These are phyloP conservation scores for Omphalotus guepiniiformis DNA, from an alignment of 768 basidiomycete genomes.

Conservation along the genomic window DNA sequence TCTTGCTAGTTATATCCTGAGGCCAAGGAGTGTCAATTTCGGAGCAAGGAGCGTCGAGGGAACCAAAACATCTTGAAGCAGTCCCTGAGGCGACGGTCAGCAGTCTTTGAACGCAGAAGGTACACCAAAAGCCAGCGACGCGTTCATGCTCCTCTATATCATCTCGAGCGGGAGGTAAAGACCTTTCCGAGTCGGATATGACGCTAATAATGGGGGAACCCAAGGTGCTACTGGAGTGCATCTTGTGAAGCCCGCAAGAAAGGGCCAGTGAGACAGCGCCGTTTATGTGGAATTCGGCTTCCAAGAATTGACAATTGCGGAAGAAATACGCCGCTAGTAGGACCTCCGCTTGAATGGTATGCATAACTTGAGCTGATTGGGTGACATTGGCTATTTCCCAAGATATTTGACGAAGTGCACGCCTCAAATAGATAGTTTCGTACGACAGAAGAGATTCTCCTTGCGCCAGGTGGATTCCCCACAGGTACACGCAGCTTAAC, in stretches of 20 bases:
- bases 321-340: conserved; percentile 41
- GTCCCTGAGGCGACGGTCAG: conserved; percentile 12
- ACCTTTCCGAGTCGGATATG: conserved; percentile 3
- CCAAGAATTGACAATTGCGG: conserved; percentile 32
- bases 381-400: conserved; percentile 14
- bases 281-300: conserved; percentile 36
- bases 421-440: conserved; percentile 28
- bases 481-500: conserved; percentile 23
- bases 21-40: conserved; percentile 23
- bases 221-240: conserved; percentile 8
- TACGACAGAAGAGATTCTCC: conserved; percentile 12
- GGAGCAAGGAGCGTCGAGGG: conserved; percentile 13
- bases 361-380: conserved; percentile 24
- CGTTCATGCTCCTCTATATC: conserved; percentile 18
- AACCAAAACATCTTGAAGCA: conserved; percentile 11
- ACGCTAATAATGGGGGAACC: not conserved
- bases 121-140: conserved; percentile 19
- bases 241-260: conserved; percentile 22
- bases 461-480: conserved; percentile 24
- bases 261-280: conserved; percentile 28
- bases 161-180: conserved; percentile 12
- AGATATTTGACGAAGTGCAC: conserved; percentile 26
- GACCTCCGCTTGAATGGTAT: conserved; percentile 33
- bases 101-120: conserved; percentile 14
- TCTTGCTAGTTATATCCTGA: too few species aligned